Base-by-base conservation (phyloP, 352 stramenopile genomes). In the Pythium apleroticum region DNA sequence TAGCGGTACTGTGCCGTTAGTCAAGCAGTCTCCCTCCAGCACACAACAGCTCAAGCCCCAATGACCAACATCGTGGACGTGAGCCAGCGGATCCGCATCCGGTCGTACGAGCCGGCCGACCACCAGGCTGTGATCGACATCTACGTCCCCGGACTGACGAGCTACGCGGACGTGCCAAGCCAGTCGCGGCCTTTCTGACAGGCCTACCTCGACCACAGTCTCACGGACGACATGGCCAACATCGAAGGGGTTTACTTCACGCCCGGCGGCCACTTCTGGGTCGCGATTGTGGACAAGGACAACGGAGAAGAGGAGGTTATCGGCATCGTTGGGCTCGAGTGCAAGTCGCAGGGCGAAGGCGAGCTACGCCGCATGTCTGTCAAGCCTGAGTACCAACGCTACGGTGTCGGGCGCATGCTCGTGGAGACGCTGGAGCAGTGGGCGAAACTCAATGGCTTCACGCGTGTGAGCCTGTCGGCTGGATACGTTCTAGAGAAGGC, bases 341-440 rank as follows among this genome's bases (percentile, higher is more conserved):
- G 9, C 45, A 80, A 74, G 41, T 4, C 4, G 1, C 50, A 75
- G 5, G 45, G 52, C 1, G 60, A 73, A 49, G 68, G 56, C 25
- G 71, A 80, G 52, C 52, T 84, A 45, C 71, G 78, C 1, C 73
- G 78, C 54, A 73, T 88, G 76, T 84, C 76, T 0, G 76, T 85
- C 19, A 66, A 72, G 49, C 20, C 63, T n/a, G 68, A 68, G 24
- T 65, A 72, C 24, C 72, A 68, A 6, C 70, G 76, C 8, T 71
- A 69, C 20, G 74, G 76, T 20, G 56, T 88, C 11, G 76, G 75
- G 2, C 70, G 66, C 17, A 46, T 69, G 12, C 67, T 88, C 5
- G 63, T 88, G 4, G 14, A 37, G 8, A 15, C 67, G 27, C 60
- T 89, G 0, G 80, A 89, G 55, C 3, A 72, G 1, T 89, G 74